Evolutionary conservation across 2,329 filamentous ascomycete genomes (phyloP).

Genomic region (Nemania abortiva): DNA sequence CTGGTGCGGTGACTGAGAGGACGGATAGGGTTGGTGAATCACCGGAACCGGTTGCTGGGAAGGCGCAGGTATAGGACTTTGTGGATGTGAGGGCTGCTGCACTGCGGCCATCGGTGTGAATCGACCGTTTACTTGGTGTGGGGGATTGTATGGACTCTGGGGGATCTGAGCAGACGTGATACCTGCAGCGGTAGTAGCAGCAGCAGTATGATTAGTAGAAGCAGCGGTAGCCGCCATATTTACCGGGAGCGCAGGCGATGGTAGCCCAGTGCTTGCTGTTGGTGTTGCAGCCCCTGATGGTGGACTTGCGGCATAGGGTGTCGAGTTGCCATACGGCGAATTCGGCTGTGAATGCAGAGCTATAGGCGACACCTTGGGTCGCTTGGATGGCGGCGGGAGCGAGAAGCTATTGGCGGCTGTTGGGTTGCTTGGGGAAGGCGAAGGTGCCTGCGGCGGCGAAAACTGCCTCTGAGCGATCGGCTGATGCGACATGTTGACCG

Average conservation of each 20-base stretch:
- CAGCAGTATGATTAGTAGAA: neutral
- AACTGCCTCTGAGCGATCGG: conserved; percentile 50
- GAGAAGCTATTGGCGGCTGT: conserved; percentile 65
- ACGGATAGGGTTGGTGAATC: conserved; percentile 22
- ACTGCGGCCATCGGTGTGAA: conserved; percentile 37
- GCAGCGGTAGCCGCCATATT: conserved; percentile 26
- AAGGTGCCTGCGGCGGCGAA: conserved; percentile 60
- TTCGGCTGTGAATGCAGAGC: conserved; percentile 72
- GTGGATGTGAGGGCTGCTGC: conserved; percentile 37
- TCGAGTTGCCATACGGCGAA: conserved; percentile 59
- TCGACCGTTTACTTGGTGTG: conserved; percentile 48
- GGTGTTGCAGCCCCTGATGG: conserved; percentile 55
- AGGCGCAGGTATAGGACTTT: conserved; percentile 31
- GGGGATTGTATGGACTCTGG: conserved; percentile 52
- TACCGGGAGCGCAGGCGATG: conserved; percentile 50
- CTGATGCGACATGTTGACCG: conserved; percentile 48
- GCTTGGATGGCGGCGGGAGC: conserved; percentile 79
- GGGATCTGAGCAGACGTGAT: conserved; percentile 35
- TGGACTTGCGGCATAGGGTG: conserved; percentile 55
- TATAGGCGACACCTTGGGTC: conserved; percentile 77
- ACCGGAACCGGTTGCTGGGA: conserved; percentile 34
- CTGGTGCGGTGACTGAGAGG: conserved; percentile 31
- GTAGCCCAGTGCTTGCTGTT: conserved; percentile 51
- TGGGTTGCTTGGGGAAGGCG: conserved; percentile 70
- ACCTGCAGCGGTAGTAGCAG: conserved; percentile 5